A percentile compares a stretch with the other conserved stretches of the same genome.
Conservation (phyloP, 768 basidiomycete species). For the Postia placenta region DNA sequence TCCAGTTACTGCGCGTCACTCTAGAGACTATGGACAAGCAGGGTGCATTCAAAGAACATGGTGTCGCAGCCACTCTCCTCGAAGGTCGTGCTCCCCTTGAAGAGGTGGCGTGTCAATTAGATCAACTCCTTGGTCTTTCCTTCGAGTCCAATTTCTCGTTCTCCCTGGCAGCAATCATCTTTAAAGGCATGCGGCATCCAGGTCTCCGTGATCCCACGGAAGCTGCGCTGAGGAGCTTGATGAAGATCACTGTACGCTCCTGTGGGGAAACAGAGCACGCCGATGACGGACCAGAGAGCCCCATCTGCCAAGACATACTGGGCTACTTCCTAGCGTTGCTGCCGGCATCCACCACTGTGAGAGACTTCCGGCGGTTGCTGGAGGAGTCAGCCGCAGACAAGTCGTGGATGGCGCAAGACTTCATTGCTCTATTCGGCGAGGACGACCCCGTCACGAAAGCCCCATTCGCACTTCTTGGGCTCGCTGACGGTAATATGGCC, state of each 20-base stretch:
- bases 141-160: slow-evolving; percentile 80
- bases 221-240: slow-evolving; percentile 52
- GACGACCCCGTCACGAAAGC: slow-evolving; percentile 43
- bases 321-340: slow-evolving; percentile 79
- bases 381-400: slow-evolving; percentile 55
- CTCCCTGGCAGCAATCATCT: slow-evolving; percentile 73
- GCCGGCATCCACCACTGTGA: slow-evolving; percentile 55
- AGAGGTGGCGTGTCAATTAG: slow-evolving; percentile 65
- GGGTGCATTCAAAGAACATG: slow-evolving; percentile 47
- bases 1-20: slow-evolving; percentile 57
- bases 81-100: slow-evolving; percentile 60
- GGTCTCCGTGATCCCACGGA: slow-evolving; percentile 57
- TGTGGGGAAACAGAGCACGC: slow-evolving; percentile 19
- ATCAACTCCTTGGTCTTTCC: slow-evolving; percentile 64
- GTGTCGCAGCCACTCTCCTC: slow-evolving; percentile 53
- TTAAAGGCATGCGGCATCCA: slow-evolving; percentile 78
- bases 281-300: slow-evolving; percentile 34
- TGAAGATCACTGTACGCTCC: slow-evolving; percentile 48
- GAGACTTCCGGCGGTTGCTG: slow-evolving; percentile 54
- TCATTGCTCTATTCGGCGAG: slow-evolving; percentile 32
- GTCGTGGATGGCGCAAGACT: slow-evolving; percentile 36
- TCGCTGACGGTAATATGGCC: slow-evolving; percentile 57
- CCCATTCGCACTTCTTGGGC: slow-evolving; percentile 51
- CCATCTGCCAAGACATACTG: slow-evolving; percentile 53
- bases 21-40: slow-evolving; percentile 59